Evolutionary conservation across 2,329 filamentous ascomycete species (phyloP).

Genomic region (Fusarium stilboides): DNA sequence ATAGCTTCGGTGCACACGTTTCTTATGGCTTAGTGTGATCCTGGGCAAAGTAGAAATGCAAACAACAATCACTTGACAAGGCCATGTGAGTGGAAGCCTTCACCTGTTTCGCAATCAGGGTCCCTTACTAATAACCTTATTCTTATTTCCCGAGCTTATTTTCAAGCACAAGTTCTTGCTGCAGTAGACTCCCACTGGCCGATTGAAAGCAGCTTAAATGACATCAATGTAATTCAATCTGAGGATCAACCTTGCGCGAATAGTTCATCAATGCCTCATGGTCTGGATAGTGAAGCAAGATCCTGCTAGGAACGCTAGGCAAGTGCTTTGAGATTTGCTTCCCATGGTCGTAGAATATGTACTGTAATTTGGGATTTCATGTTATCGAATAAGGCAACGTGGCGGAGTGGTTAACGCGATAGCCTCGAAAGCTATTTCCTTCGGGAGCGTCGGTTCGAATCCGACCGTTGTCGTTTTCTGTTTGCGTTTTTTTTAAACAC

Average conservation of each 20-base stretch:
- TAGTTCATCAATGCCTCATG: no score
- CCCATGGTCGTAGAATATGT: no score
- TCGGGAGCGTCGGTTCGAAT: conserved; percentile 20
- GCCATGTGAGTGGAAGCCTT: neutral
- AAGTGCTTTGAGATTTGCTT: no score
- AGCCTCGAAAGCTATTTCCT: conserved; percentile 11
- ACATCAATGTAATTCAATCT: no score
- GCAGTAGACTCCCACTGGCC: no score
- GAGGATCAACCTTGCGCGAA: no score
- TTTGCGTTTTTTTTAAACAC: neutral
- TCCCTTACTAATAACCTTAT: conserved; percentile 14
- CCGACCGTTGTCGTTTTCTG: conserved; percentile 3
- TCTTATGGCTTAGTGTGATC: neutral
- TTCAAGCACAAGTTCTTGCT: no score
- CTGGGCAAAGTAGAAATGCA: neutral
- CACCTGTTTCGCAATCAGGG: neutral
- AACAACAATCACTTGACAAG: neutral
- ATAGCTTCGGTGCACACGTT: neutral
- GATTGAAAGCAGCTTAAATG: no score
- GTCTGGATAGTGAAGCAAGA: no score
- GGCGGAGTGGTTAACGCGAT: conserved; percentile 18
- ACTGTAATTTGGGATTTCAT: no score
- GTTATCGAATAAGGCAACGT: neutral
- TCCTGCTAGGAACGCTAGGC: no score
- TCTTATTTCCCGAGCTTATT: neutral